Percentiles rank a stretch among this genome's conserved stretches.
phyloP scores from a whole-genome alignment of 2,329 filamentous ascomycete genomes.

The Ophiocordyceps sinensis region DNA sequence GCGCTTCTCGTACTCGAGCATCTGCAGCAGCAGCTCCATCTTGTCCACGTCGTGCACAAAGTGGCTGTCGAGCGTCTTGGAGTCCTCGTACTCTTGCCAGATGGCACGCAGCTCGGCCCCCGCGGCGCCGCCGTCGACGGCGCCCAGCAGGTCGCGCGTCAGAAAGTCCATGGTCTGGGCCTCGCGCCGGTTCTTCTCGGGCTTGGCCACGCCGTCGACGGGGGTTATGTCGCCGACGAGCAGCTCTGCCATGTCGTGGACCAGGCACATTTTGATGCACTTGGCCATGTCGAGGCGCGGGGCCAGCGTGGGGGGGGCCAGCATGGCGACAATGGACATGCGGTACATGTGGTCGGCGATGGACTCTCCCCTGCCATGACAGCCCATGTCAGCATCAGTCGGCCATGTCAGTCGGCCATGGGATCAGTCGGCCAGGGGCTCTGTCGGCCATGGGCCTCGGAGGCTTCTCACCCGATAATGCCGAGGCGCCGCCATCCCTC shows the following conservation, averaged over 20 bases:
- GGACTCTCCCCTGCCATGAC: conserved; percentile 53
- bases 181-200: conserved; percentile 81
- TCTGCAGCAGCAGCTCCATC: conserved; percentile 87
- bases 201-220: conserved; percentile 69
- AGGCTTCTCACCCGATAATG: conserved; percentile 38
- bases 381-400: neutral
- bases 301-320: conserved; percentile 64
- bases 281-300: conserved; percentile 59
- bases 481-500: conserved; percentile 91
- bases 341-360: conserved; percentile 99
- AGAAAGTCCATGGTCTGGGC: conserved; percentile 87
- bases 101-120: conserved; percentile 61
- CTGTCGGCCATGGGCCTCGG: no score
- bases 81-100: conserved; percentile 94
- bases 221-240: conserved; percentile 96
- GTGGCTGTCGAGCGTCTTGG: conserved; percentile 64
- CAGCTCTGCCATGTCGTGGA: conserved; percentile 96
- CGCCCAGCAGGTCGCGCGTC: conserved; percentile 54
- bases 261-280: conserved; percentile 88
- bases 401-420: no score
- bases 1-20: conserved; percentile 85
- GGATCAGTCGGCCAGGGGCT: no score
- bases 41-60: conserved; percentile 98
- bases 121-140: conserved; percentile 54
- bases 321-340: conserved; percentile 93